A percentile compares a stretch with the other conserved stretches of the same genome.
Conservation (phyloP, 2,329 filamentous ascomycete species). For the Hymenoscyphus infarciens region DNA sequence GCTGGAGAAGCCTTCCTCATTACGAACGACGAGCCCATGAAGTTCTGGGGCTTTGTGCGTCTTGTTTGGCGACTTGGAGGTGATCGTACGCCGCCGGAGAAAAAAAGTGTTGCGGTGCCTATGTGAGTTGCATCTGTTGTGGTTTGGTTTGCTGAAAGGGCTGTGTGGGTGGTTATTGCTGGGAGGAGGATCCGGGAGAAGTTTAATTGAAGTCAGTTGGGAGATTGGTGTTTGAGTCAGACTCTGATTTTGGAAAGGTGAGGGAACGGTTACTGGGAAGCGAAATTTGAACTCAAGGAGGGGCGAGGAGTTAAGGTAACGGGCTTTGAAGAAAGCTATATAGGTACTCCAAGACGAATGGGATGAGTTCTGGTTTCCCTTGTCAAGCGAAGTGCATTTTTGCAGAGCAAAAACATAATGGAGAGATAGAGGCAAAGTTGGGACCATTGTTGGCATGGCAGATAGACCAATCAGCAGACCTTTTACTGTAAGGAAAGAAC, state of each 20-base stretch:
- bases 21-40: conserved; percentile 15
- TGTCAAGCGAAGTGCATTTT: too few species aligned
- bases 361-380: too few species aligned
- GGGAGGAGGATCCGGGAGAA: background rate
- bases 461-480: too few species aligned
- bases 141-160: conserved; percentile 10
- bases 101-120: conserved; percentile 10
- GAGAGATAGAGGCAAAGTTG: too few species aligned
- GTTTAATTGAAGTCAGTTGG: conserved; percentile 10
- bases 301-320: conserved; percentile 10
- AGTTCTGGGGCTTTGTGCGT: conserved; percentile 14
- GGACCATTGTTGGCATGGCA: too few species aligned
- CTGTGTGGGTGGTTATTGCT: conserved; percentile 9
- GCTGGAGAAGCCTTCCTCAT: conserved; percentile 17
- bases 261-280: conserved; percentile 42
- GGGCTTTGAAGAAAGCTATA: too few species aligned
- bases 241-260: conserved; percentile 29
- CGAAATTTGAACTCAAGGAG: conserved; percentile 44
- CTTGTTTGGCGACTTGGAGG: conserved; percentile 10
- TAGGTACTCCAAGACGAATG: too few species aligned
- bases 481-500: too few species aligned
- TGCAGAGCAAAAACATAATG: too few species aligned
- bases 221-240: conserved; percentile 7
- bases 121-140: conserved; percentile 10
- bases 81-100: background rate